These are phyloP conservation scores for Cutaneotrichosporon spelunceum DNA, from an alignment of 1,284 basidiomycete genomes.

Conservation along the genomic window DNA sequence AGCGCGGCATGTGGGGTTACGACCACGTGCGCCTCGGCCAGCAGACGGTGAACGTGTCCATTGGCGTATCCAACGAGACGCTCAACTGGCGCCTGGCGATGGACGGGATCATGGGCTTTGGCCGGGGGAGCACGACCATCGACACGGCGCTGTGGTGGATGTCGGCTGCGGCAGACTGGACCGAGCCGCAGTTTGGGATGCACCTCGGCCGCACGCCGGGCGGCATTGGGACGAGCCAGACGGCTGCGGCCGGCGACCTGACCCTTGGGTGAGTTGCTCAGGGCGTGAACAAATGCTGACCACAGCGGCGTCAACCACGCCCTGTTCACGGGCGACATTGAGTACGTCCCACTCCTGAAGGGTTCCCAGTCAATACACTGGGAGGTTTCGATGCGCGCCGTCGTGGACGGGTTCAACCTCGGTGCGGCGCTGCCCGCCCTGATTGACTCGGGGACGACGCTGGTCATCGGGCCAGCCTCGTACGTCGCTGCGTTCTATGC, in stretches of 20 bases:
- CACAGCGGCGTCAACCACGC: neutral
- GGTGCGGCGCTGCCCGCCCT: neutral
- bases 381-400: neutral
- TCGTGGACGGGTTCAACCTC: neutral
- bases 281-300: neutral
- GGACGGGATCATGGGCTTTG: slow-evolving; percentile 55
- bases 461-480: slow-evolving; percentile 23
- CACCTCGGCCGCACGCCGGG: neutral
- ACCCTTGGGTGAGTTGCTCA: neutral
- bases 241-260: neutral
- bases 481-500: slow-evolving; percentile 25
- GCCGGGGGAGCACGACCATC: slow-evolving; percentile 51
- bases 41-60: neutral
- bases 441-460: slow-evolving; percentile 33
- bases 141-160: slow-evolving; percentile 54
- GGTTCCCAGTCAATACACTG: neutral
- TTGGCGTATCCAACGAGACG: neutral
- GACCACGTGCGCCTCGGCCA: neutral
- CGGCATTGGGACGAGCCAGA: neutral
- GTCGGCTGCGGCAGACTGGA: neutral
- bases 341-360: slow-evolving; percentile 51
- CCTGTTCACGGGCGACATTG: slow-evolving; percentile 5
- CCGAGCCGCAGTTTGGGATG: neutral
- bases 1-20: neutral
- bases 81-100: neutral